phyloP scores from a whole-genome alignment of 768 basidiomycete species.

The Suillus lakei region DNA sequence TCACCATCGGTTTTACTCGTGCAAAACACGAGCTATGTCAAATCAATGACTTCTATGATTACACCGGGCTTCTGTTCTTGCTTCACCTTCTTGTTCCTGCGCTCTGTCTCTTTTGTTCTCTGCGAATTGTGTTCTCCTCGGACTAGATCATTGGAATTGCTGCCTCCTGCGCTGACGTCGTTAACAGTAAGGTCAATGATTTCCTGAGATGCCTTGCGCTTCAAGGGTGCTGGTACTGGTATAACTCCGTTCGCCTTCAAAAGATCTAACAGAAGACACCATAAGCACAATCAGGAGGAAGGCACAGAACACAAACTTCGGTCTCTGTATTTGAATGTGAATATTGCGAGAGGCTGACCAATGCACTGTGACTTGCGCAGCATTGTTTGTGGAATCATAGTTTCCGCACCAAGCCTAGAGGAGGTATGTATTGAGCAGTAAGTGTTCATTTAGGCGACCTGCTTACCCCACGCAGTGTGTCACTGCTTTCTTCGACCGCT shows the following conservation, averaged over 20 bases:
- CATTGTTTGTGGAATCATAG: neutral
- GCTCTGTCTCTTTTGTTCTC: slow-evolving; percentile 13
- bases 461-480: slow-evolving; percentile 34
- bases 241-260: slow-evolving; percentile 33
- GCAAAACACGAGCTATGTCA: slow-evolving; percentile 21
- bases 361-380: neutral
- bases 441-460: neutral
- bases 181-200: slow-evolving; percentile 28
- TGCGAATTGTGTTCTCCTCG: slow-evolving; percentile 1
- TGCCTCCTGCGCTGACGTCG: slow-evolving; percentile 17
- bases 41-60: slow-evolving; percentile 33
- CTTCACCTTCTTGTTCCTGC: slow-evolving; percentile 29
- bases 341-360: slow-evolving; percentile 26
- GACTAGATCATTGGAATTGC: slow-evolving; percentile 15
- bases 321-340: slow-evolving; percentile 37
- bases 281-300: neutral
- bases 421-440: neutral
- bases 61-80: slow-evolving; percentile 22
- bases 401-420: slow-evolving; percentile 30
- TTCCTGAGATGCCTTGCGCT: slow-evolving; percentile 11
- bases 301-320: slow-evolving; percentile 20
- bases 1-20: neutral
- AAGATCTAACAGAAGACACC: slow-evolving; percentile 22
- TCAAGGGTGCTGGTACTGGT: slow-evolving; percentile 16
- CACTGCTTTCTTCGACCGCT: slow-evolving; percentile 36